Percentiles rank a stretch among this genome's conserved stretches.
Conservation (phyloP, 2,329 filamentous ascomycete species). For the Fusarium sp. region DNA sequence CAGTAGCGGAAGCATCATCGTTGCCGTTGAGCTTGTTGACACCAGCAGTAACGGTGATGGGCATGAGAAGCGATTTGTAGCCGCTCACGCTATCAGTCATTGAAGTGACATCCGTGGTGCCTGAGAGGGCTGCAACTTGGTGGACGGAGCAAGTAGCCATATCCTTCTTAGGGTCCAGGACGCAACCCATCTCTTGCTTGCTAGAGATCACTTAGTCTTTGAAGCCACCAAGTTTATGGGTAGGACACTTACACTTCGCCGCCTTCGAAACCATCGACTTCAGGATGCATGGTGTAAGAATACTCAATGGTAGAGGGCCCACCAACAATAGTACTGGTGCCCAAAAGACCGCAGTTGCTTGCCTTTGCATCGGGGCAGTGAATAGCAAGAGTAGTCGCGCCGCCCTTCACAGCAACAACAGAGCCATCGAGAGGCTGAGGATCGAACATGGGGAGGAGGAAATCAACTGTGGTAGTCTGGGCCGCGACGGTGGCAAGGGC, state of each 20-base stretch:
- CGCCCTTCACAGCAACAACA: constrained; percentile 46
- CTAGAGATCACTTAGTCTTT: constrained; percentile 26
- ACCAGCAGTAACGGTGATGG: constrained; percentile 56
- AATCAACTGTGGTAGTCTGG: constrained; percentile 46
- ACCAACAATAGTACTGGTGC: constrained; percentile 47
- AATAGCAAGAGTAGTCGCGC: constrained; percentile 50
- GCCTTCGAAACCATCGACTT: constrained; percentile 17
- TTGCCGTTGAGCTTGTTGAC: constrained; percentile 50
- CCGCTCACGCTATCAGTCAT: constrained; percentile 10
- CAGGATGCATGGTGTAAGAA: constrained; percentile 1
- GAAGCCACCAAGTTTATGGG: background rate
- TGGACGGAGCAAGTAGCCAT: constrained; percentile 41
- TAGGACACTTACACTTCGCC: constrained; percentile 35
- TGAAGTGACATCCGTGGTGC: background rate
- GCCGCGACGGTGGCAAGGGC: constrained; percentile 38
- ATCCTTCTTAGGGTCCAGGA: constrained; percentile 44
- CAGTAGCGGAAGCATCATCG: constrained; percentile 27
- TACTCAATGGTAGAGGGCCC: constrained; percentile 26
- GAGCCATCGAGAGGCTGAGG: constrained; percentile 46
- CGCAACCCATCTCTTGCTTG: constrained; percentile 40
- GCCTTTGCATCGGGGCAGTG: constrained; percentile 39
- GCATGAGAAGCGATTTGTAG: constrained; percentile 39
- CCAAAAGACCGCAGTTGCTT: constrained; percentile 45
- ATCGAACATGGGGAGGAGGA: constrained; percentile 47
- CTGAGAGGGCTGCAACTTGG: constrained; percentile 1